Evolutionary conservation across 768 basidiomycete species (phyloP).

Genomic region (Megacollybia marginata): DNA sequence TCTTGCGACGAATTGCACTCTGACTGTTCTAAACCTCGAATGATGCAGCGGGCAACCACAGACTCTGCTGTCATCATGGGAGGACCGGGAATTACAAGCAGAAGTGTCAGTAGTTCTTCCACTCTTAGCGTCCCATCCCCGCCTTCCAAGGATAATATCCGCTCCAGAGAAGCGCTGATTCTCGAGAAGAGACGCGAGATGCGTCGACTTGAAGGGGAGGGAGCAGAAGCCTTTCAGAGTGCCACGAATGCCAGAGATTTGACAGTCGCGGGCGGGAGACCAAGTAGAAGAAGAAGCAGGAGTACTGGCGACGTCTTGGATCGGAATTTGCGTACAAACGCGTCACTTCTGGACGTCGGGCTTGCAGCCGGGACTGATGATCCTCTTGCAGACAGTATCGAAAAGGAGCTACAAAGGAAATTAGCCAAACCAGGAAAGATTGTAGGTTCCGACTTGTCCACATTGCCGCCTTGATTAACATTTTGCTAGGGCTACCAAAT

Average conservation of each 20-base stretch:
- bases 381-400: conserved; percentile 60
- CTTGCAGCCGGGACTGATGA: conserved; percentile 38
- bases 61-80: conserved; percentile 37
- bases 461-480: not conserved
- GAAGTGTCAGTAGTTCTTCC: conserved; percentile 36
- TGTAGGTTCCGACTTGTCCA: not conserved
- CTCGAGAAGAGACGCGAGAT: conserved; percentile 62
- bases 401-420: conserved; percentile 60
- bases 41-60: conserved; percentile 43
- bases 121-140: conserved; percentile 20
- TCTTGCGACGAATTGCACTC: conserved; percentile 9
- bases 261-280: conserved; percentile 33
- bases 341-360: conserved; percentile 28
- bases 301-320: conserved; percentile 69
- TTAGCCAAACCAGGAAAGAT: conserved; percentile 31
- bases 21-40: conserved; percentile 7
- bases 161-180: conserved; percentile 58
- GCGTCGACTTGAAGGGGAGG: conserved; percentile 45
- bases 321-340: conserved; percentile 20
- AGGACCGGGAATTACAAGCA: conserved; percentile 28
- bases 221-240: conserved; percentile 23
- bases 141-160: conserved; percentile 61
- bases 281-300: conserved; percentile 62
- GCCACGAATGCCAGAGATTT: conserved; percentile 15
- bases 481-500: conserved; percentile 68